These are phyloP conservation scores for Trichophyton equinum DNA, from an alignment of 2,329 filamentous ascomycete species.

Conservation along the genomic window DNA sequence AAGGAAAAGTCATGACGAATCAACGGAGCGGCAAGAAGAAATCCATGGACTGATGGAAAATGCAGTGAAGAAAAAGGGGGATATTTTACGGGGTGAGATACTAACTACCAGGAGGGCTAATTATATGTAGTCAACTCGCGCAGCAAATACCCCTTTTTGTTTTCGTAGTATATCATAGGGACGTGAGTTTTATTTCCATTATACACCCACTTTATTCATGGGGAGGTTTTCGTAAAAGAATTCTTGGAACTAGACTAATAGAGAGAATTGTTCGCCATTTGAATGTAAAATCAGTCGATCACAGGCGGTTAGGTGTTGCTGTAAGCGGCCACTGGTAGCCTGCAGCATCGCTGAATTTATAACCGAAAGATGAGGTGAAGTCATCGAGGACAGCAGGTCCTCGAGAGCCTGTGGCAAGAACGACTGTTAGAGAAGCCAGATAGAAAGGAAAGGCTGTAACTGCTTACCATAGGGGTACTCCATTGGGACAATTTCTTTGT, in stretches of 20 bases:
- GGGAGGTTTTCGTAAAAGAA: background rate
- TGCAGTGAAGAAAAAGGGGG: background rate
- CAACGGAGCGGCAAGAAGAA: no score
- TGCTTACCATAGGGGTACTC: conserved; percentile 93
- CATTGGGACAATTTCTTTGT: conserved; percentile 99
- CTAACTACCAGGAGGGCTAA: background rate
- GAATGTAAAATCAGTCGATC: conserved; percentile 26
- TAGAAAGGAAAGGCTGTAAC: background rate
- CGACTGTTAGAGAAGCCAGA: background rate
- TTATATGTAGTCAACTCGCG: background rate
- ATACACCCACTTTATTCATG: background rate
- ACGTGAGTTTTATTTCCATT: background rate
- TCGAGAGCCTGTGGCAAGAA: conserved; percentile 60
- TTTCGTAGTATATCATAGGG: background rate
- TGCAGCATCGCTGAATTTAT: conserved; percentile 95
- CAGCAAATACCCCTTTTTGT: background rate
- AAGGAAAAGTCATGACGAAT: no score
- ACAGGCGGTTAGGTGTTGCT: conserved; percentile 68
- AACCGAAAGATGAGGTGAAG: conserved; percentile 95
- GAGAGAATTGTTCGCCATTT: background rate
- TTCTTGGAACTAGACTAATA: background rate
- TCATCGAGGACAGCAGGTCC: conserved; percentile 93
- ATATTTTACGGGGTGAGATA: background rate
- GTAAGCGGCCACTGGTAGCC: conserved; percentile 92
- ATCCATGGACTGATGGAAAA: no score